Evolutionary conservation across 305 asterid genomes (phyloP).

Genomic region (Solanum chacoense): DNA sequence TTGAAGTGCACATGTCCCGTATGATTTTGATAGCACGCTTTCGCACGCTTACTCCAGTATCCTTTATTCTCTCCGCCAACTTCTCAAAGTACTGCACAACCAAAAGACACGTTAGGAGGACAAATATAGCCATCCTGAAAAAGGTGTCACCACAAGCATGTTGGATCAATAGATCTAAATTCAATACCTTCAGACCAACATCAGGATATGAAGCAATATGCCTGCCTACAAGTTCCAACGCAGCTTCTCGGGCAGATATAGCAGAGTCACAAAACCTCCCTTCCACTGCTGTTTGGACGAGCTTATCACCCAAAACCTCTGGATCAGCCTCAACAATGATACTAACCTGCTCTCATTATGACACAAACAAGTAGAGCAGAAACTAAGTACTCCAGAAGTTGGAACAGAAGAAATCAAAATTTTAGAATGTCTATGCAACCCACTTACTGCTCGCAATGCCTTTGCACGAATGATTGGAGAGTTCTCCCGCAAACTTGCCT

Average conservation of each 20-base stretch:
- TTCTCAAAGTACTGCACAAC: constrained; percentile 78
- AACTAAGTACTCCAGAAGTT: constrained; percentile 10
- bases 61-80: constrained; percentile 98
- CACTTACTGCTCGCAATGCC: constrained; percentile 95
- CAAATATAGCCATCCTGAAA: constrained; percentile 10
- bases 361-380: constrained; percentile 12
- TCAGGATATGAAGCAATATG: constrained; percentile 99
- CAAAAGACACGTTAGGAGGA: constrained; percentile 15
- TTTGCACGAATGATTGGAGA: constrained; percentile 94
- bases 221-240: constrained; percentile 98
- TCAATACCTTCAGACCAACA: constrained; percentile 92
- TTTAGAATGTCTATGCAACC: constrained; percentile 12
- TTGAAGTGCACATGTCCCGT: constrained; percentile 90
- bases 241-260: constrained; percentile 98
- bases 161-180: constrained; percentile 6
- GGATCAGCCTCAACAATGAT: constrained; percentile 99
- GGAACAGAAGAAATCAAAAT: constrained; percentile 5
- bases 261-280: constrained; percentile 98
- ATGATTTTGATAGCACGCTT: constrained; percentile 96
- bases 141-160: constrained; percentile 8
- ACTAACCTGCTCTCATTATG: constrained; percentile 63
- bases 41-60: constrained; percentile 98
- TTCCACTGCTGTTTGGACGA: constrained; percentile 90
- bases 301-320: constrained; percentile 86
- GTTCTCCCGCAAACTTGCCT: constrained; percentile 97